phyloP scores from a whole-genome alignment of 2,329 filamentous ascomycete species.

The Tolypocladium sp. region DNA sequence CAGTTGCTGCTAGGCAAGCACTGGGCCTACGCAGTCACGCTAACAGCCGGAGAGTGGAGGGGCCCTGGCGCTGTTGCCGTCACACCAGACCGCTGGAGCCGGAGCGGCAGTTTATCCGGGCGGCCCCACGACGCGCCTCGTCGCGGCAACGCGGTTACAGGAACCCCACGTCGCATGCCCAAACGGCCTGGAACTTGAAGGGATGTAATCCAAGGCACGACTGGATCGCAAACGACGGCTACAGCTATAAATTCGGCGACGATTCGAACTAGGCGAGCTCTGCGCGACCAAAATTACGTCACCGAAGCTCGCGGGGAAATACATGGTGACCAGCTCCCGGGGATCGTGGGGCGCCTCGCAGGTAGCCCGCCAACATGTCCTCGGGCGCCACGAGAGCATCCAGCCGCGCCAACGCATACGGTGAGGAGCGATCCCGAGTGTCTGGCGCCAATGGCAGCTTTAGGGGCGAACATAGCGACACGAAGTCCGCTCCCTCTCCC shows the following conservation, averaged over 20 bases:
- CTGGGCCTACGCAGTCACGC: slow-evolving; percentile 24
- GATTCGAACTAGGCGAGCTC: not conserved
- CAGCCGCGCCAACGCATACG: slow-evolving; percentile 33
- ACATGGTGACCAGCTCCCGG: not conserved
- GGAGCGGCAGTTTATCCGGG: slow-evolving; percentile 1
- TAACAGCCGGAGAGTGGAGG: not conserved
- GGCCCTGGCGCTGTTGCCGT: not conserved
- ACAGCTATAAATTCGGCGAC: not conserved
- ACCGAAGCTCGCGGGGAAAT: not conserved
- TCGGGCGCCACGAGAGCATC: slow-evolving; percentile 31
- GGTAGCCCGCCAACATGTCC: slow-evolving; percentile 31
- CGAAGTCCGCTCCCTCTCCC: slow-evolving; percentile 25
- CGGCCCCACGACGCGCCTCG: not conserved
- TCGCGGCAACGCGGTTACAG: not conserved
- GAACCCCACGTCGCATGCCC: not conserved
- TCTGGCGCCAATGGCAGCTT: slow-evolving; percentile 22
- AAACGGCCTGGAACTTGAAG: not conserved
- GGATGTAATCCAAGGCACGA: not conserved
- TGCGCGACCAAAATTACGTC: not conserved
- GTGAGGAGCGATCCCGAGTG: slow-evolving; percentile 28
- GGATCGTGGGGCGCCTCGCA: slow-evolving; percentile 13
- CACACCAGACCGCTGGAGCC: not conserved
- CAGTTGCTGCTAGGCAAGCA: slow-evolving; percentile 20
- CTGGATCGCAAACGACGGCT: not conserved
- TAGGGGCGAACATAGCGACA: slow-evolving; percentile 24